Evolutionary conservation across 2,329 filamentous ascomycete species (phyloP).

Genomic region (Aspergillus sp.): DNA sequence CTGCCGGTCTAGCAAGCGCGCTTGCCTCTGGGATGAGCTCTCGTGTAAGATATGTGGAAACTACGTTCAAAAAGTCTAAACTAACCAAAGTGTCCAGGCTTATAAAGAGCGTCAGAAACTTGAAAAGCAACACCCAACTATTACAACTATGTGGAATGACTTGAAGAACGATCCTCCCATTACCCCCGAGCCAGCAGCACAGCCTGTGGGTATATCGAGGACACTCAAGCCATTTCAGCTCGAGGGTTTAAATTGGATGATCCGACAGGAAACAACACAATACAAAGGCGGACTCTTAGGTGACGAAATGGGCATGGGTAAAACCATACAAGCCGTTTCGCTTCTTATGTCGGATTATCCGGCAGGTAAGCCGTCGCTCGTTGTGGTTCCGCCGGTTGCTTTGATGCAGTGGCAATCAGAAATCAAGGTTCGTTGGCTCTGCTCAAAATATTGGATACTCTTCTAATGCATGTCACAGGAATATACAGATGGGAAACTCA

Average conservation of each 20-base stretch:
- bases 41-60: slow-evolving; percentile 31
- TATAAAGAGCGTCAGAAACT: slow-evolving; percentile 64
- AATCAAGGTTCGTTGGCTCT: slow-evolving; percentile 59
- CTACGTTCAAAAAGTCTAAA: slow-evolving; percentile 30
- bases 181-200: slow-evolving; percentile 62
- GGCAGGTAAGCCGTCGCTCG: slow-evolving; percentile 75
- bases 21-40: slow-evolving; percentile 21
- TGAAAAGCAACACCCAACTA: slow-evolving; percentile 72
- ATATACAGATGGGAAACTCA: slow-evolving; percentile 84
- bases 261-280: slow-evolving; percentile 76
- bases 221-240: slow-evolving; percentile 91
- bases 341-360: slow-evolving; percentile 98
- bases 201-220: slow-evolving; percentile 76
- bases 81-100: slow-evolving; percentile 29
- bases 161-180: slow-evolving; percentile 69
- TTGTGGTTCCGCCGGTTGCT: slow-evolving; percentile 88
- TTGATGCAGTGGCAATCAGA: slow-evolving; percentile 93
- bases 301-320: slow-evolving; percentile 98
- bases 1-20: neutral
- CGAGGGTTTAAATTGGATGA: slow-evolving; percentile 93
- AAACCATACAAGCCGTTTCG: slow-evolving; percentile 97
- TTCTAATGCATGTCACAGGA: slow-evolving; percentile 25
- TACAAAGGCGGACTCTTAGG: slow-evolving; percentile 90
- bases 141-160: slow-evolving; percentile 81
- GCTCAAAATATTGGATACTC: neutral